Percentiles rank a stretch among this genome's conserved stretches.
phyloP scores from a whole-genome alignment of 2,329 filamentous ascomycete genomes.

The Diaporthe batatas region DNA sequence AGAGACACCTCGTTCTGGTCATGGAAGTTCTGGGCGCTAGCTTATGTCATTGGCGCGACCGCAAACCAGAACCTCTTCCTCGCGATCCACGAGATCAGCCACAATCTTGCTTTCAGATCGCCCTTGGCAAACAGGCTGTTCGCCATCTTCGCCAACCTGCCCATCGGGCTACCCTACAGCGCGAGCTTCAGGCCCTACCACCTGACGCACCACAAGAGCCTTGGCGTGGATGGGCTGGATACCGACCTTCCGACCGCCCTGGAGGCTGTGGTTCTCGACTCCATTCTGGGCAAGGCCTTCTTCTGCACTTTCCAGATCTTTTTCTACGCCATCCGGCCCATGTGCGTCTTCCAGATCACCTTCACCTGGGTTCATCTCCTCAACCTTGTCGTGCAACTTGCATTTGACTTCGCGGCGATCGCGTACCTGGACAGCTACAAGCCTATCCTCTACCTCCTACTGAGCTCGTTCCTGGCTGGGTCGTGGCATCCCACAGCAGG shows the following conservation, averaged over 20 bases:
- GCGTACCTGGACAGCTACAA: slow-evolving; percentile 67
- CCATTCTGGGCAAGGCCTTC: slow-evolving; percentile 95
- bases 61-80: slow-evolving; percentile 99
- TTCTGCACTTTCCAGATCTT: slow-evolving; percentile 99
- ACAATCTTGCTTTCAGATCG: slow-evolving; percentile 93
- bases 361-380: slow-evolving; percentile 86
- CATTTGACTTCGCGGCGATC: slow-evolving; percentile 81
- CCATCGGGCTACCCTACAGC: slow-evolving; percentile 95
- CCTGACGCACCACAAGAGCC: slow-evolving; percentile 97
- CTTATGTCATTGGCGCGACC: slow-evolving; percentile 93
- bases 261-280: slow-evolving; percentile 94
- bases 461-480: slow-evolving; percentile 93
- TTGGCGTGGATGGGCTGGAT: slow-evolving; percentile 95
- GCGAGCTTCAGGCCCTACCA: slow-evolving; percentile 98
- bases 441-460: slow-evolving; percentile 83
- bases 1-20: slow-evolving; percentile 84
- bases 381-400: slow-evolving; percentile 83
- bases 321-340: slow-evolving; percentile 96
- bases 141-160: slow-evolving; percentile 94
- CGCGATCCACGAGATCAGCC: slow-evolving; percentile 98
- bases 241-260: slow-evolving; percentile 94
- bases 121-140: slow-evolving; percentile 84
- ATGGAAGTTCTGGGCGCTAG: slow-evolving; percentile 85
- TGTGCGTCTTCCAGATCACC: slow-evolving; percentile 91
- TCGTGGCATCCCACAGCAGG: slow-evolving; percentile 94